Percentiles rank a stretch among this genome's conserved stretches.
Conservation (phyloP, 1,139 yeast species). For the Debaryomyces robertsiae region DNA sequence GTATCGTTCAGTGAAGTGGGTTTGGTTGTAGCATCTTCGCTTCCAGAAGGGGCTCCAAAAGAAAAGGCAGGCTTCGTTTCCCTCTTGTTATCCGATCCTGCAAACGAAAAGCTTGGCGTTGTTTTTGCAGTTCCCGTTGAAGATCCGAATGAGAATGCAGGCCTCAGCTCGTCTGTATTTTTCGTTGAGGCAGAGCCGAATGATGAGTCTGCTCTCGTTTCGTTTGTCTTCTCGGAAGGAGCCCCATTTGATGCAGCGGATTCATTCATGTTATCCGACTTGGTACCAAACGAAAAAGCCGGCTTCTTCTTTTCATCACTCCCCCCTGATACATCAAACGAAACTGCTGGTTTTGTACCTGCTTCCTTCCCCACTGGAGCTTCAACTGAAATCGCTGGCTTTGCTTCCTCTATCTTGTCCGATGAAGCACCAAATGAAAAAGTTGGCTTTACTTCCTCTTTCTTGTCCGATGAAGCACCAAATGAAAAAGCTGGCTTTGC, state of each 20-base stretch:
- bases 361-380: conserved; percentile 13
- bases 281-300: conserved; percentile 14
- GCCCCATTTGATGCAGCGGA: conserved; percentile 15
- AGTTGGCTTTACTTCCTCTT: conserved; percentile 11
- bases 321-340: conserved; percentile 13
- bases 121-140: conserved; percentile 6
- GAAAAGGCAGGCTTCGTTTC: conserved; percentile 15
- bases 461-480: conserved; percentile 12
- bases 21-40: conserved; percentile 9
- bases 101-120: conserved; percentile 13
- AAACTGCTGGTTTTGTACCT: conserved; percentile 13
- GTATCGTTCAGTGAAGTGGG: too few relatives aligned
- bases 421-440: conserved; percentile 15
- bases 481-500: conserved; percentile 12
- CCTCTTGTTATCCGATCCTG: conserved; percentile 13
- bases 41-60: conserved; percentile 14
- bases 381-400: conserved; percentile 14
- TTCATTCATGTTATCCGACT: conserved; percentile 12
- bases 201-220: conserved; percentile 11
- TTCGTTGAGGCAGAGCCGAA: conserved; percentile 12
- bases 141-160: conserved; percentile 17
- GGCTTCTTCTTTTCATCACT: conserved; percentile 12
- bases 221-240: conserved; percentile 8
- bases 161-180: conserved; percentile 8
- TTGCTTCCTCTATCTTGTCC: conserved; percentile 10